Evolutionary conservation across 371 early-diverging fungal genomes (phyloP), one percentile per base, ranked within the genome.

Genomic region (Batkoa obscura): DNA sequence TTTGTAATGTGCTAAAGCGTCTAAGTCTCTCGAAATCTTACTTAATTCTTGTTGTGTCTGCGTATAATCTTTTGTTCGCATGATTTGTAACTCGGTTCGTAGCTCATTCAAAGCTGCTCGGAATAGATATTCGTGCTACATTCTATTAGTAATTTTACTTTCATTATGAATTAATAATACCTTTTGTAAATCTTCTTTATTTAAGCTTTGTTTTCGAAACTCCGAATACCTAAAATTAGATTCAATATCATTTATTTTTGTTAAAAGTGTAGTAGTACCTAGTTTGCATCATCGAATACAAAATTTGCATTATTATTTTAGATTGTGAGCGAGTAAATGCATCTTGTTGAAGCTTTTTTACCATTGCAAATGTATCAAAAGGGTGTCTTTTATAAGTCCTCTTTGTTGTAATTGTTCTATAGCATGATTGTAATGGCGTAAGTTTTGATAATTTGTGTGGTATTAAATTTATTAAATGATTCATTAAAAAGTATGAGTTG

Each of bases 11-110:
- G 72, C 75, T 61, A 92, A 54, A 0, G 73, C 66, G 51, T 90
- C 89, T 4, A 91, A 75, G 55, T 88, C 89, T 30, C 89, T 72
- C 51, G 78, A 72, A n/a, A 90, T 79, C 0, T 67, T 58, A 0
- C 87, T 79, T 0, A 80, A 60, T 49, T 88, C 87, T 12, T 81
- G 77, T 43, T 81, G 80, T 17, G 93, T 66, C 17, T 74, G 70
- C 15, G 83, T 78, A 31, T 81, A 81, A 66, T 91, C 90, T 64
- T 87, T 93, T 59, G 85, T 81, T 46, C 90, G 79, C 50, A 89
- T 67, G 41, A 87, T 74, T 54, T 86, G 83, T 23, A 90, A 76
- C 61, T 94, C 94, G 36, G 83, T 88, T 53, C 88, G 73, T 43
- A 94, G 74, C 60, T 91, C 90, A 13, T 79, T 73, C 46, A 88